Evolutionary conservation across 768 basidiomycete genomes (phyloP), one percentile per base, ranked within the genome.

Genomic region (Chiua virens): DNA sequence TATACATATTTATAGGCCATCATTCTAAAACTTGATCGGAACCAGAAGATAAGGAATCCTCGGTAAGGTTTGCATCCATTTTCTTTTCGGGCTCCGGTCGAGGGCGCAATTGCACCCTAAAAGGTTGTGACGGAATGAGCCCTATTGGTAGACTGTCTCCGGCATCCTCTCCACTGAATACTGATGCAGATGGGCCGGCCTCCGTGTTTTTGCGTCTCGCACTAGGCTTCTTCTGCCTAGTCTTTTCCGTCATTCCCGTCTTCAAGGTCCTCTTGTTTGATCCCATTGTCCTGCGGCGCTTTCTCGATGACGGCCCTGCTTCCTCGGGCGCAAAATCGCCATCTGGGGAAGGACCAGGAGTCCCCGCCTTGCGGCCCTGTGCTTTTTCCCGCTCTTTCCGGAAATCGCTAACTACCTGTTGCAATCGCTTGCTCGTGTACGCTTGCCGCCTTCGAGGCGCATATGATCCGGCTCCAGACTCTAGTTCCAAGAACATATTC

Each of bases 381-480:
- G 35, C 27, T 50, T 59, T 50, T n/a, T 57, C 44, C 42, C 61
- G 71, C 54, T 72, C 62, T 54, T 82, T 86, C 49, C 89, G 78
- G 63, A 87, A 90, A 52, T 89, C 89, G 23, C 81, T 76, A n/a
- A 93, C 86, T 9, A 92, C 87, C 64, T 92, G 79, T 64, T 96
- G 90, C 51, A 97, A 71, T 8, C 94, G 81, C 69, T 92, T 95
- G 66, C 88, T 91, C 4, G 86, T 73, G 58, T 95, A 95, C 5
- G 85, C 88, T 57, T 89, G 86, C 34, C 89, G 80, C 62, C 86
- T 83, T 36, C 87, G 78, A 1, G 94, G 94, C 6, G 85, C 92
- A 59, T 79, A 75, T 39, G 83, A 82, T 17, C 86, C 88, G 52
- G 77, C 79, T 6, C 86, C 89, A 6, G 79, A 73, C 13, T 80